Percentiles rank a stretch among this genome's conserved stretches.
Conservation (phyloP, 2,329 filamentous ascomycete genomes). For the Cordyceps fumosorosea region DNA sequence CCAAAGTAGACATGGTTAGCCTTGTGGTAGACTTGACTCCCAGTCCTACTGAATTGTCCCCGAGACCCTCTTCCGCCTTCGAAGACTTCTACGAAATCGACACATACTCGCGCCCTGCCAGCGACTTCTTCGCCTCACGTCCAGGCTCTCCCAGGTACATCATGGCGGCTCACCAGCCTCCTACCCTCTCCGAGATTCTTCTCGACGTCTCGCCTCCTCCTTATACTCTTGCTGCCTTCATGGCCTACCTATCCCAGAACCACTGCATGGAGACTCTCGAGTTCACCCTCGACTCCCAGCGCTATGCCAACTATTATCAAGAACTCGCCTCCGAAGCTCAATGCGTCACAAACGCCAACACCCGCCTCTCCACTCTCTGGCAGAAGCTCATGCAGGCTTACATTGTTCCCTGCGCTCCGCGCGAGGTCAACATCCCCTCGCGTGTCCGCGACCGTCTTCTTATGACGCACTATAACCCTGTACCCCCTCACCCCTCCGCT, state of each 20-base stretch:
- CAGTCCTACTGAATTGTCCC: slow-evolving; percentile 36
- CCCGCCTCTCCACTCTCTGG: slow-evolving; percentile 77
- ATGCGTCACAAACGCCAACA: slow-evolving; percentile 38
- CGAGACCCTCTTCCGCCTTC: slow-evolving; percentile 37
- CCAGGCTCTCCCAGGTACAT: slow-evolving; percentile 28
- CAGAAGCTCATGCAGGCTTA: slow-evolving; percentile 83
- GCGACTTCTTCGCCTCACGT: slow-evolving; percentile 40
- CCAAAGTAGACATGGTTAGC: slow-evolving; percentile 36
- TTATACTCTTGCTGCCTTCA: slow-evolving; percentile 88
- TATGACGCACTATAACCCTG: slow-evolving; percentile 42
- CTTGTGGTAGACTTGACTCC: slow-evolving; percentile 38
- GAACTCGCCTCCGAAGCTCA: slow-evolving; percentile 34
- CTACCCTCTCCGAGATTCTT: slow-evolving; percentile 80
- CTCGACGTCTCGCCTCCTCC: slow-evolving; percentile 79
- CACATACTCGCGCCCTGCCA: slow-evolving; percentile 41
- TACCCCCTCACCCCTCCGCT: slow-evolving; percentile 65
- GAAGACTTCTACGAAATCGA: slow-evolving; percentile 35
- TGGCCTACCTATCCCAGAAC: slow-evolving; percentile 93
- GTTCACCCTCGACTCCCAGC: slow-evolving; percentile 89
- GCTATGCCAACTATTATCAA: slow-evolving; percentile 61
- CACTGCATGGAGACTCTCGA: slow-evolving; percentile 95
- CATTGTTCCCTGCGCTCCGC: slow-evolving; percentile 74
- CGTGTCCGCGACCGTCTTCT: slow-evolving; percentile 78
- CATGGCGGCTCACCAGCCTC: slow-evolving; percentile 37
- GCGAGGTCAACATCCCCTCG: slow-evolving; percentile 86